Conservation (phyloP, 352 stramenopile genomes). For the Phytopythium montanum region DNA sequence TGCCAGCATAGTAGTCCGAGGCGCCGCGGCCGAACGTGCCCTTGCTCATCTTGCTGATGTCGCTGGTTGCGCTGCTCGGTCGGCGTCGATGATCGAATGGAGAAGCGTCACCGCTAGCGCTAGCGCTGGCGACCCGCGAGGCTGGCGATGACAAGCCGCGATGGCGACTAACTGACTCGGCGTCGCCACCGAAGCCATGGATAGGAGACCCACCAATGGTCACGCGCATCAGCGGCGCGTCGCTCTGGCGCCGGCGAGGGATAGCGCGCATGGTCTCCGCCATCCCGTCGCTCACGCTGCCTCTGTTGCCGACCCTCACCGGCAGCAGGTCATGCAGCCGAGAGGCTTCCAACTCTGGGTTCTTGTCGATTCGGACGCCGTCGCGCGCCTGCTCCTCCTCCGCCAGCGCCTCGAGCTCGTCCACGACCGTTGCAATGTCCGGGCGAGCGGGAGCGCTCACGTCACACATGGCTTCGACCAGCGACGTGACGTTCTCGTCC, state of each 20-base stretch:
- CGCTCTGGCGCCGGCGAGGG: constrained; percentile 2
- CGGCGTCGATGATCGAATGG: neutral
- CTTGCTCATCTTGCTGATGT: constrained; percentile 4
- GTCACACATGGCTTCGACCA: constrained; percentile 59
- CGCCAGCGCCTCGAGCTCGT: constrained; percentile 37
- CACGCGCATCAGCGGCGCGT: neutral
- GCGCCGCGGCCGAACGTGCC: neutral
- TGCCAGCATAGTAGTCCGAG: neutral
- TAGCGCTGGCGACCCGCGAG: neutral
- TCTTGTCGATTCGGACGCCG: constrained; percentile 13
- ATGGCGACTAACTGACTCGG: neutral
- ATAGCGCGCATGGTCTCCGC: constrained; percentile 3
- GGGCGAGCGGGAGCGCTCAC: constrained; percentile 36
- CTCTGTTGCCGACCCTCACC: neutral
- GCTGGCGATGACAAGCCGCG: constrained; percentile 3
- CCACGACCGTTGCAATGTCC: constrained; percentile 40
- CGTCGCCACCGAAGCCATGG: neutral
- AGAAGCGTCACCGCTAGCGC: neutral
- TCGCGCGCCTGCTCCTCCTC: constrained; percentile 45
- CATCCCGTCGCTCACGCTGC: constrained; percentile 3
- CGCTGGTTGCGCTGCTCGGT: constrained; percentile 1
- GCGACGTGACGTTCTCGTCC: constrained; percentile 37
- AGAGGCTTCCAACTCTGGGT: constrained; percentile 17
- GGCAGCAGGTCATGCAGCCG: neutral
- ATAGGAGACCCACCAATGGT: neutral